These are phyloP conservation scores for Clarireedia paspali DNA, from an alignment of 2,329 filamentous ascomycete species.

Conservation along the genomic window DNA sequence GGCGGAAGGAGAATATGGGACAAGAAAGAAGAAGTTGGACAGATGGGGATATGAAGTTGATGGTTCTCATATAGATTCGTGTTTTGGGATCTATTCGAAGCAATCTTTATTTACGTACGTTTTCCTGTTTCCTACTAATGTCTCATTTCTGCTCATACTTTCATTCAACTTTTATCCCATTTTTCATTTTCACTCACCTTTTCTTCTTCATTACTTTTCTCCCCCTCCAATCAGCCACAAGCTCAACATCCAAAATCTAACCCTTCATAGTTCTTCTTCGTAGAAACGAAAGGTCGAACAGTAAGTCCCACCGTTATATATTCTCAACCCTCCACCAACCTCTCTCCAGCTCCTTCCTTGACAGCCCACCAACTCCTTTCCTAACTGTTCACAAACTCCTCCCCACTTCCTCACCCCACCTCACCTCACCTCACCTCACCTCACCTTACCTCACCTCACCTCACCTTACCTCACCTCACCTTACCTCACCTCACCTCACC, in stretches of 20 bases:
- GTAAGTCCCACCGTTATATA: background rate
- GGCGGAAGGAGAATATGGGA: no score
- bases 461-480: background rate
- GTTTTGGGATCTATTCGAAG: slow-evolving; percentile 6
- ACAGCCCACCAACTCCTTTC: no score
- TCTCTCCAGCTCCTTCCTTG: no score
- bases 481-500: no score
- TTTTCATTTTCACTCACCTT: background rate
- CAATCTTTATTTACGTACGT: slow-evolving; percentile 1
- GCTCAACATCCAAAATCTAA: background rate
- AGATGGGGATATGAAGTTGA: background rate
- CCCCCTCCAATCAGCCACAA: background rate
- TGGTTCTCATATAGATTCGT: background rate
- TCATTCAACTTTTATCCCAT: background rate
- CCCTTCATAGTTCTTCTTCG: slow-evolving; percentile 1
- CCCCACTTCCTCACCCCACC: background rate
- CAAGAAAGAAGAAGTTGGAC: no score
- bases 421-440: no score
- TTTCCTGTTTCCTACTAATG: background rate
- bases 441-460: no score
- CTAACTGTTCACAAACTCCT: no score
- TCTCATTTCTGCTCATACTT: background rate
- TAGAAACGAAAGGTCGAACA: slow-evolving; percentile 5
- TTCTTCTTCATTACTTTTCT: background rate
- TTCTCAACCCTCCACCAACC: background rate